Evolutionary conservation across 2,329 filamentous ascomycete genomes (phyloP), one percentile per base, ranked within the genome.

Genomic region (Leptographium lundbergii): DNA sequence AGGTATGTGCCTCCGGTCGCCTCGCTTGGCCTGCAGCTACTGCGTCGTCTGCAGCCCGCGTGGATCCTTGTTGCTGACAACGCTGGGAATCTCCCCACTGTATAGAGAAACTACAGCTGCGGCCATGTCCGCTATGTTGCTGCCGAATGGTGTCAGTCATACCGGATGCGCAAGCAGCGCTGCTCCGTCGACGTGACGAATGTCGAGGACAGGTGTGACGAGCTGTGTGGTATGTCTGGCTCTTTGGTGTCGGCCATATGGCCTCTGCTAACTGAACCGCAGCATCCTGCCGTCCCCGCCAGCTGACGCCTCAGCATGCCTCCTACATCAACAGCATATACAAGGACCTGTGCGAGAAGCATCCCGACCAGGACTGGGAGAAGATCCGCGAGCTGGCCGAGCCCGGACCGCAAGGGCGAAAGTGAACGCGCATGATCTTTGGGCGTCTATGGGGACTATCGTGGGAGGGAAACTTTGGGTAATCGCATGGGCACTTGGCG

Each of bases 41-140:
- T 48, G 19, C 19, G 45, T 42, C 39, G 11, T 19, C 45, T 13
- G 45, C 45, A 24, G 22, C 10, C 27, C 50, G 17, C 50, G 14
- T 34, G 27, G 7, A 27, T 50, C 47, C 47, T 25, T 22, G 47
- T 10, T 13, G 47, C 36, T 39, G 36, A 39, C 36, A 36, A 7
- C 17, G 14, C 36, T 39, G 36, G 36, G 13, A 17, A 39, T 39
- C 45, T 11, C n/a, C 17, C 42, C 42, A n/a, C 42, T n/a, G n/a
- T 45, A 19, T 50, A 61, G 60, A 58, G 67, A 60, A 67, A 69
- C 53, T 69, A 69, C 60, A 63, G 64, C 0, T 69, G 68, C 65
- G 68, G 68, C 56, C 68, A 69, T 64, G 66, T 65, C 62, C 65
- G 67, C 56, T 68, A 65, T 63, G 66, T 69, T 59, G 68, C 66